Percentiles rank a stretch among this genome's conserved stretches.
These are phyloP conservation scores for Nidula microcarpa DNA, from an alignment of 768 basidiomycete genomes.

Conservation along the genomic window DNA sequence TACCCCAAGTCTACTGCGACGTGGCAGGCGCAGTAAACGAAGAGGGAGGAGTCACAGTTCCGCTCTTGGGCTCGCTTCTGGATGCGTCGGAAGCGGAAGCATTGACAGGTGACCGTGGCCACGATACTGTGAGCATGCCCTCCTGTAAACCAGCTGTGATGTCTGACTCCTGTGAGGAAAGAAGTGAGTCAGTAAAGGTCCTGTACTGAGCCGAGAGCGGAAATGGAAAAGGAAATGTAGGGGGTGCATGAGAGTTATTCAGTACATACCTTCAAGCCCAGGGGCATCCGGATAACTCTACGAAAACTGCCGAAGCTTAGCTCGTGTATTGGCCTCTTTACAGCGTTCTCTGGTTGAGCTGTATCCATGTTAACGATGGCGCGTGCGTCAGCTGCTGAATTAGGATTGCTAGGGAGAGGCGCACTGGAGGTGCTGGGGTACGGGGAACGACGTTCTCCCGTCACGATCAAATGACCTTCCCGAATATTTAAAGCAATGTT, in stretches of 20 bases:
- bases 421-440: conserved; percentile 4
- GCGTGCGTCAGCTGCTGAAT: conserved; percentile 5
- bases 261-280: conserved; percentile 31
- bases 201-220: not conserved
- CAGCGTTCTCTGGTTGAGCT: conserved; percentile 1
- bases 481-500: conserved; percentile 31
- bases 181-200: conserved; percentile 16
- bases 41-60: conserved; percentile 1
- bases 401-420: conserved; percentile 6
- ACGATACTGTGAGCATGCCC: conserved; percentile 40
- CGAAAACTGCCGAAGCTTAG: conserved; percentile 42
- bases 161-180: conserved; percentile 27
- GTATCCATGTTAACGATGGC: conserved; percentile 14
- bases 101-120: conserved; percentile 25
- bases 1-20: not conserved
- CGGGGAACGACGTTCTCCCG: conserved; percentile 25
- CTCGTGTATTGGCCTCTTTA: conserved; percentile 25
- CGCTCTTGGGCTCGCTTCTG: not conserved
- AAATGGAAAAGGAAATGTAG: conserved; percentile 6
- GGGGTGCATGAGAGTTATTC: not conserved
- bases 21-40: not conserved
- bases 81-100: not conserved
- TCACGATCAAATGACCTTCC: conserved; percentile 27
- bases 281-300: conserved; percentile 31
- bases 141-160: conserved; percentile 30